Evolutionary conservation across 495 filamentous ascomycete genomes (phyloP), one percentile per base, ranked within the genome.

Genomic region (Saxophila tyrrhenica): DNA sequence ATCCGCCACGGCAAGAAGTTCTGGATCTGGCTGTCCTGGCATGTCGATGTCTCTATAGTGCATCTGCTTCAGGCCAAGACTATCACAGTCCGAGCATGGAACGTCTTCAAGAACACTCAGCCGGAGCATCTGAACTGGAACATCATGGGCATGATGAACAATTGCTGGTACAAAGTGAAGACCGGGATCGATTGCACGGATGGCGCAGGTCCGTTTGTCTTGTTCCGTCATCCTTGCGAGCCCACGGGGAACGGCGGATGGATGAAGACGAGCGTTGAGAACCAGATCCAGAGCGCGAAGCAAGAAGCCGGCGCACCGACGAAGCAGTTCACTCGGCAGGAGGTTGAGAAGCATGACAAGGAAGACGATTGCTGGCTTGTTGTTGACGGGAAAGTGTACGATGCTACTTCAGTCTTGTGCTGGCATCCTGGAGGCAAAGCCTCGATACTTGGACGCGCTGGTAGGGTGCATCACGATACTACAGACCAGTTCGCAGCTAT

Each of bases 61-160:
- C 56, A 62, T 42, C 46, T 62, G 25, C 52, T 62, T 7, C 56
- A 46, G 21, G 47, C 59, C 3, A 51, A 50, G 47, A 43, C 35
- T 22, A 59, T 62, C 38, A 48, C 22, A 10, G 55, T 58, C 11
- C 23, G 59, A 42, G 57, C 55, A 10, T 62, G 57, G 50, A 62
- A 62, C 32, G 59, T 62, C 10, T 62, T 62, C 56, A 62, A 62
- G 52, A 62, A 62, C 48, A 62, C 59, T 13, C 59, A 62, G 43
- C 59, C 59, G 38, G 25, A 52, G 44, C 23, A 47, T 11, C 46
- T 50, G 11, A 32, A 15, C 5, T 62, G 59, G 59, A 62, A 62
- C 35, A 57, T 54, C n/a, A 62, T 62, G 59, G 59, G 68, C 21
- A 69, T 69, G 68, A 71, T 71, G 68, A 71, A 71, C 60, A 69